phyloP scores from a whole-genome alignment of 176 grass and related monocot genomes.

The Pontederia crassipes region DNA sequence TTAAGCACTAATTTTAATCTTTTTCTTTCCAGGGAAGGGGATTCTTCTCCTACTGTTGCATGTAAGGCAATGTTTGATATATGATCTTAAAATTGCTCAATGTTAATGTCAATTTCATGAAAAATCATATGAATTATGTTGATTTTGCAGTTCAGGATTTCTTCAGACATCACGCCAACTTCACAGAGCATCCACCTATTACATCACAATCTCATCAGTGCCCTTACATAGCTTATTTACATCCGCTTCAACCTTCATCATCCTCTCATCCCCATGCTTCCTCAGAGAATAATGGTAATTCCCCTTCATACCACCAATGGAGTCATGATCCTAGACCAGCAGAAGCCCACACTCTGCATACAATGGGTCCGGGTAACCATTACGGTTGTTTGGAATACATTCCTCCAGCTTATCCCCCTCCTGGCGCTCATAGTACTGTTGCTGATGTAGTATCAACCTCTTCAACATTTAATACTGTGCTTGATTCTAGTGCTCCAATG shows the following conservation, averaged over 20 bases:
- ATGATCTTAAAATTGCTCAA: neutral
- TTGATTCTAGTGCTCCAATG: too few relatives aligned
- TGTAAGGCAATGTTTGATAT: constrained; percentile 34
- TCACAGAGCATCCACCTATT: too few relatives aligned
- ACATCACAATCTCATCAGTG: neutral
- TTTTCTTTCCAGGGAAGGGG: constrained; percentile 48
- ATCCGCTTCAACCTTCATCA: constrained; percentile 14
- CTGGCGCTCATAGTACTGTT: constrained; percentile 29
- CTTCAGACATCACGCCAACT: too few relatives aligned
- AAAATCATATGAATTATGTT: too few relatives aligned
- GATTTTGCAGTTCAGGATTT: too few relatives aligned
- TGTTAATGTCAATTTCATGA: neutral
- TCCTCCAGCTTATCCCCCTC: constrained; percentile 39
- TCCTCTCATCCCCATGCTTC: constrained; percentile 40
- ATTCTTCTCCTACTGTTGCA: constrained; percentile 52
- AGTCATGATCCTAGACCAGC: constrained; percentile 35
- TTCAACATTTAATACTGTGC: too few relatives aligned
- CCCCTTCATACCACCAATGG: constrained; percentile 42
- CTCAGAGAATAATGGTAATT: constrained; percentile 39
- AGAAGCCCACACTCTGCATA: constrained; percentile 35
- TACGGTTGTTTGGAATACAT: constrained; percentile 43
- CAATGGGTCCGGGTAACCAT: constrained; percentile 41
- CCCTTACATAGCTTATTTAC: neutral
- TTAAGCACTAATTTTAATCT: constrained; percentile 1
- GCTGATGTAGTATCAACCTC: constrained; percentile 25